Evolutionary conservation across 441 rosid species (phyloP).

Genomic region (Bocquillonia castaneifolia): DNA sequence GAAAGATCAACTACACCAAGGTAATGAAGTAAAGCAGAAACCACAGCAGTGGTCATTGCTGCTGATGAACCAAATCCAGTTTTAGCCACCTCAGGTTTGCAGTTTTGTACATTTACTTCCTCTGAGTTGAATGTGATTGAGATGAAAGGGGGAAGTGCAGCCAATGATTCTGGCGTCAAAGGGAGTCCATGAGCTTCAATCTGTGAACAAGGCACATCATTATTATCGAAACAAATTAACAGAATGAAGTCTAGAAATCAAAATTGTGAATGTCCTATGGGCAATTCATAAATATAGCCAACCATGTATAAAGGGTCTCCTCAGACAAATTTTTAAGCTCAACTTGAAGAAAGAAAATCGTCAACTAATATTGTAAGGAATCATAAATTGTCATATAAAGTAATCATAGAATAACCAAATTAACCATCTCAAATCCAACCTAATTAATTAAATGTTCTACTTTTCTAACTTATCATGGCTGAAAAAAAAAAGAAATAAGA

Average conservation of each 20-base stretch:
- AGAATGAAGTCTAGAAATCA: background rate
- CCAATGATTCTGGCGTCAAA: conserved; percentile 70
- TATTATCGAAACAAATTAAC: background rate
- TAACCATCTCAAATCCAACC: background rate
- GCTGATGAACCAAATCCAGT: conserved; percentile 99
- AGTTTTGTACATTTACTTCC: conserved; percentile 52
- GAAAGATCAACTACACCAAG: conserved; percentile 77
- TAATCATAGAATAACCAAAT: conserved; percentile 1
- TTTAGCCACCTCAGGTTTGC: conserved; percentile 97
- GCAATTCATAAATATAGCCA: background rate
- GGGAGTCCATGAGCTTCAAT: conserved; percentile 89
- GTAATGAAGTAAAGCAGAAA: conserved; percentile 87
- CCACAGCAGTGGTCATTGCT: conserved; percentile 95
- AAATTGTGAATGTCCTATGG: background rate
- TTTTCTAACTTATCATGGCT: background rate
- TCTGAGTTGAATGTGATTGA: conserved; percentile 79
- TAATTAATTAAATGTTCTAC: background rate
- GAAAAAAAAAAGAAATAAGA: background rate
- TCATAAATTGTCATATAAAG: background rate
- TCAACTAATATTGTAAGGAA: background rate
- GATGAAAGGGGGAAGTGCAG: conserved; percentile 72
- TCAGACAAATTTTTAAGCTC: background rate
- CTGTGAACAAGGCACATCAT: conserved; percentile 32
- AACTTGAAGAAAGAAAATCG: conserved; percentile 1
- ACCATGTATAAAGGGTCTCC: background rate